phyloP scores from a whole-genome alignment of 305 asterid species.

The Fraxinus albicans region DNA sequence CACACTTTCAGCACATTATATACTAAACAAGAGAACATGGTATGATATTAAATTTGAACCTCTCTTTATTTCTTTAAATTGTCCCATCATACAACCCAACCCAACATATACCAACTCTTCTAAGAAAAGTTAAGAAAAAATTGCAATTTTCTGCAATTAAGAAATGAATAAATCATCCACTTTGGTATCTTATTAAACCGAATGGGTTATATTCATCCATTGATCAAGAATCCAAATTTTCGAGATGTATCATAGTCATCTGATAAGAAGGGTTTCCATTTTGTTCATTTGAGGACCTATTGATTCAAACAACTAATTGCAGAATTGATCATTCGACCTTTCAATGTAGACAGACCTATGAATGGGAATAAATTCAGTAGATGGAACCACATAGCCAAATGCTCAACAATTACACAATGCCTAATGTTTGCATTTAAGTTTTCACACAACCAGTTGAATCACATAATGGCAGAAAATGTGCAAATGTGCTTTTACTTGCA shows the following conservation, averaged over 20 bases:
- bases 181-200: background rate
- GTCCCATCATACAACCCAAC: background rate
- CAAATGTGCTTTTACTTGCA: background rate
- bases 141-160: background rate
- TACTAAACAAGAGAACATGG: background rate
- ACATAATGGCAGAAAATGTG: background rate
- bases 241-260: background rate
- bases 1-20: no score
- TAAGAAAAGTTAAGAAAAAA: background rate
- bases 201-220: background rate
- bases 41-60: no score
- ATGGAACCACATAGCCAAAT: background rate
- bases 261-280: background rate
- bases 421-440: background rate
- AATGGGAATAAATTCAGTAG: background rate
- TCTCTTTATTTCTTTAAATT: no score
- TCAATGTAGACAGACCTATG: background rate
- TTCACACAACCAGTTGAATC: background rate
- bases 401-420: background rate
- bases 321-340: background rate
- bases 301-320: background rate
- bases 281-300: background rate
- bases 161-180: no score
- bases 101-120: background rate
- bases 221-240: background rate